Evolutionary conservation across 441 rosid genomes (phyloP).

Genomic region (Brassica hybrid): DNA sequence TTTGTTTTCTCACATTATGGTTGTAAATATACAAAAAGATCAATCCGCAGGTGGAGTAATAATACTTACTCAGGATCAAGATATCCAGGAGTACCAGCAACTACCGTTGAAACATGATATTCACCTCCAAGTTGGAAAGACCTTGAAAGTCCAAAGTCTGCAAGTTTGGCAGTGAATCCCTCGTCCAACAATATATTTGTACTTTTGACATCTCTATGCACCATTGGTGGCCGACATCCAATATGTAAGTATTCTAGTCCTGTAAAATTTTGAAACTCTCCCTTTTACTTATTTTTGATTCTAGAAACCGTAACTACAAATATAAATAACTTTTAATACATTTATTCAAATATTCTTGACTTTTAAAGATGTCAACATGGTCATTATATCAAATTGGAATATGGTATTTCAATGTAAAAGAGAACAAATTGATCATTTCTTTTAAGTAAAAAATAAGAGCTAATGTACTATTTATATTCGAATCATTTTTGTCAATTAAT

Average conservation of each 20-base stretch:
- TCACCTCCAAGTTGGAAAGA: constrained; percentile 32
- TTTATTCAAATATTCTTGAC: not conserved
- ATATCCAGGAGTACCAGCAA: constrained; percentile 49
- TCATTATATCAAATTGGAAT: not conserved
- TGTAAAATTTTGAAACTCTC: not conserved
- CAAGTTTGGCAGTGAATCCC: constrained; percentile 40
- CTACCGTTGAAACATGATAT: constrained; percentile 24
- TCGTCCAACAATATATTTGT: constrained; percentile 45
- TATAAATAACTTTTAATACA: not conserved
- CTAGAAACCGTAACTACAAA: not conserved
- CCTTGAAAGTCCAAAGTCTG: constrained; percentile 51
- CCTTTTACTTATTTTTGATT: not conserved
- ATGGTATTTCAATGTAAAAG: not conserved
- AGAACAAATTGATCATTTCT: not conserved
- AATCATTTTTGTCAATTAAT: not conserved
- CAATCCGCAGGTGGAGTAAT: not conserved
- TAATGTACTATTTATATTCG: not conserved
- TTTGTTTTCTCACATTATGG: not conserved
- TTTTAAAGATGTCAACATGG: not conserved
- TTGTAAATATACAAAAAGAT: not conserved
- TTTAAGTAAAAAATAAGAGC: not conserved
- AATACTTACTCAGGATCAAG: constrained; percentile 50
- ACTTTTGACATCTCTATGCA: constrained; percentile 49
- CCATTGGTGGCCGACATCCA: constrained; percentile 46
- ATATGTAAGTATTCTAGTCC: constrained; percentile 46